These are phyloP conservation scores for Arachnopeziza araneosa DNA, from an alignment of 2,329 filamentous ascomycete species.

Conservation along the genomic window DNA sequence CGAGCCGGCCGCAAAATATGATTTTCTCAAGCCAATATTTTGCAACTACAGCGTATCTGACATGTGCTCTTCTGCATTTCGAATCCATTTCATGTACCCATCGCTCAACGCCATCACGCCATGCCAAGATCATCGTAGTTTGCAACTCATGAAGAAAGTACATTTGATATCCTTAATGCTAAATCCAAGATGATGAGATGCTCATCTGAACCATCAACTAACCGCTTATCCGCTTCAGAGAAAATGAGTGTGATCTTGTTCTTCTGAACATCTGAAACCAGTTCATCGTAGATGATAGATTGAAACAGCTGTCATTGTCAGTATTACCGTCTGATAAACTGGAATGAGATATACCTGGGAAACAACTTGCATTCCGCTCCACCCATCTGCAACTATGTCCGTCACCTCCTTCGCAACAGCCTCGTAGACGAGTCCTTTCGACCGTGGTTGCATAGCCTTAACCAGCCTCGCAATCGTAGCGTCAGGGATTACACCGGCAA, in stretches of 20 bases:
- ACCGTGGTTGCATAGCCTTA: constrained; percentile 68
- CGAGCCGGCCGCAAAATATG: constrained; percentile 54
- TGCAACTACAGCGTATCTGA: too few species aligned
- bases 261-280: constrained; percentile 78
- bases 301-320: constrained; percentile 63
- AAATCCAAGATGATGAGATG: constrained; percentile 87
- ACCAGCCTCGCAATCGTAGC: constrained; percentile 65
- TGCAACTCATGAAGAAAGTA: constrained; percentile 40
- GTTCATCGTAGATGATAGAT: constrained; percentile 75
- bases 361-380: constrained; percentile 88
- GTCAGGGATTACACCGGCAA: constrained; percentile 87
- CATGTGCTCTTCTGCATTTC: background rate
- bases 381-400: constrained; percentile 91
- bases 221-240: constrained; percentile 87
- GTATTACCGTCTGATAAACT: background rate
- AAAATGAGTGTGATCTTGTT: constrained; percentile 85
- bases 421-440: constrained; percentile 60
- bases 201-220: constrained; percentile 93
- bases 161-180: constrained; percentile 70
- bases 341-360: constrained; percentile 53
- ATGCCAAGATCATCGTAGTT: constrained; percentile 7
- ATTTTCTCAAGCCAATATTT: background rate
- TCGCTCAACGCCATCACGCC: constrained; percentile 10
- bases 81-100: background rate
- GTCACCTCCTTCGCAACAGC: constrained; percentile 74